These are phyloP conservation scores for Teratosphaeria zuluensis DNA, from an alignment of 2,329 filamentous ascomycete genomes.

Conservation along the genomic window DNA sequence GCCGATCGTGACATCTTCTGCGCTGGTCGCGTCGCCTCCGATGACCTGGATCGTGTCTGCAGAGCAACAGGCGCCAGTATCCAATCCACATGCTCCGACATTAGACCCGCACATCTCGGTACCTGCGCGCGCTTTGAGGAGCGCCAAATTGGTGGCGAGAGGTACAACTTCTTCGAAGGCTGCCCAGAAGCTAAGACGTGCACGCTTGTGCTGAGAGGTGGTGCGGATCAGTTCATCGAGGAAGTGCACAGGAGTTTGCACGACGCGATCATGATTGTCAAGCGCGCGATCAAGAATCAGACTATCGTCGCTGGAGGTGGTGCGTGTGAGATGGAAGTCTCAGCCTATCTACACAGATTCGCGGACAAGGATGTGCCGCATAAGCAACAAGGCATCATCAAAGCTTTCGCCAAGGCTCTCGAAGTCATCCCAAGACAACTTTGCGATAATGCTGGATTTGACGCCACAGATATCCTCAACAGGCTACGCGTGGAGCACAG, in stretches of 20 bases:
- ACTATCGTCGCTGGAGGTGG: constrained; percentile 92
- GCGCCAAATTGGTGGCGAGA: constrained; percentile 91
- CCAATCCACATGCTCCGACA: constrained; percentile 95
- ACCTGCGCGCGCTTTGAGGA: constrained; percentile 88
- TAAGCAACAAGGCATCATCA: constrained; percentile 97
- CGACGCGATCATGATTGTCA: constrained; percentile 99
- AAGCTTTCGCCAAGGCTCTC: constrained; percentile 92
- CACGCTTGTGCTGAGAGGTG: constrained; percentile 87
- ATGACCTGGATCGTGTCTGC: constrained; percentile 93
- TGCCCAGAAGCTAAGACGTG: constrained; percentile 95
- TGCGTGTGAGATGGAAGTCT: constrained; percentile 93
- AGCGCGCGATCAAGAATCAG: constrained; percentile 91
- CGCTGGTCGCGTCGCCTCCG: constrained; percentile 79
- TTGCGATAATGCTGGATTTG: constrained; percentile 97
- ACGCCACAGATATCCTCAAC: constrained; percentile 96
- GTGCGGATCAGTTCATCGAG: constrained; percentile 97
- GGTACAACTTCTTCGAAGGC: constrained; percentile 97
- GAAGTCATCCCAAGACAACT: constrained; percentile 94
- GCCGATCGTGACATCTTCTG: constrained; percentile 98
- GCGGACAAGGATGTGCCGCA: constrained; percentile 86
- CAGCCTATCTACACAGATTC: constrained; percentile 82
- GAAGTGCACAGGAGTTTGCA: constrained; percentile 96
- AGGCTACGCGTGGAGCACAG: constrained; percentile 91
- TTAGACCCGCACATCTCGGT: constrained; percentile 76
- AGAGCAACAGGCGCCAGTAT: constrained; percentile 86